A percentile compares a stretch with the other conserved stretches of the same genome.
Evolutionary conservation across 2,329 filamentous ascomycete species (phyloP).

Genomic region (Colletotrichum brevisporum): DNA sequence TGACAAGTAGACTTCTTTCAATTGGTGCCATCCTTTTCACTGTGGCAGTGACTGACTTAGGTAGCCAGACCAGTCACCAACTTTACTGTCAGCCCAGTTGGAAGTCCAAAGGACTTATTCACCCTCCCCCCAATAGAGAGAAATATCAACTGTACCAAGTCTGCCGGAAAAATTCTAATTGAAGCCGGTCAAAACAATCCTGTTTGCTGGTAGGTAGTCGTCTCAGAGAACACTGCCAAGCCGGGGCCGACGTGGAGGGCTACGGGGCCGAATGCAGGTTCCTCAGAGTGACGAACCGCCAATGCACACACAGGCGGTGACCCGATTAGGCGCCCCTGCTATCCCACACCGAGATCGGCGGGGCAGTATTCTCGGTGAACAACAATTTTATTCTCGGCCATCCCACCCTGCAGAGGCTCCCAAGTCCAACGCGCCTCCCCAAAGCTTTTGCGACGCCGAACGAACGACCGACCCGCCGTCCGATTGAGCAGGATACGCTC

Average conservation of each 20-base stretch:
- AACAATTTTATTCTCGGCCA: conserved; percentile 38
- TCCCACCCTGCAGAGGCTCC: conserved; percentile 21
- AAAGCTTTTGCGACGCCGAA: background rate
- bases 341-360: conserved; percentile 34
- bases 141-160: too few relatives aligned
- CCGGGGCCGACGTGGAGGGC: conserved; percentile 15
- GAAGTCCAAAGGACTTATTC: too few relatives aligned
- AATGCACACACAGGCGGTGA: conserved; percentile 17
- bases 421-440: background rate
- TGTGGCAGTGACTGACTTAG: too few relatives aligned
- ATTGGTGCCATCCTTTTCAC: too few relatives aligned
- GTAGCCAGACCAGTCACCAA: too few relatives aligned
- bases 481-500: conserved; percentile 22
- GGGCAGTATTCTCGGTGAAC: conserved; percentile 41
- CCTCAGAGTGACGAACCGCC: too few relatives aligned
- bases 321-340: conserved; percentile 15
- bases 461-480: background rate
- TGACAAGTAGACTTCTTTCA: too few relatives aligned
- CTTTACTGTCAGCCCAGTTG: too few relatives aligned
- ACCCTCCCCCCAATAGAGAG: too few relatives aligned
- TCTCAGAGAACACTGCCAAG: background rate
- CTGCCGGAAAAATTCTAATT: too few relatives aligned
- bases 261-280: too few relatives aligned
- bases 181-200: too few relatives aligned
- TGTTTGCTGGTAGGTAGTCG: background rate